A percentile compares a stretch with the other conserved stretches of the same genome.
These are phyloP conservation scores for Pichia sp. DNA, from an alignment of 1,139 yeast species.

Conservation along the genomic window DNA sequence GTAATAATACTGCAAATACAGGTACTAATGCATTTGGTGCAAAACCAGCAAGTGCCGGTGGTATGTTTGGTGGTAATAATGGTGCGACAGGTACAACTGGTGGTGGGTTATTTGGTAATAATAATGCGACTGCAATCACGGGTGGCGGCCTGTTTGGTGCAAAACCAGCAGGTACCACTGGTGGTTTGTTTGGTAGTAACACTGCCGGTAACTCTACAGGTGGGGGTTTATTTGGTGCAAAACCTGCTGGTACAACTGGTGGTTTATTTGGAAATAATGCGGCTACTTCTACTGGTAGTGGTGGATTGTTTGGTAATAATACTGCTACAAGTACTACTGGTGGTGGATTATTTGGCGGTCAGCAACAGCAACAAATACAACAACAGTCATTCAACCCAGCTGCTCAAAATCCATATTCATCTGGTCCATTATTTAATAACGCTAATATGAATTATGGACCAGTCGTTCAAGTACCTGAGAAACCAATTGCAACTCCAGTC, in stretches of 20 bases:
- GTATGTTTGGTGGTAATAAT: not conserved
- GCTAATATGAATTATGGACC: slow-evolving; percentile 22
- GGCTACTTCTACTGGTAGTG: slow-evolving; percentile 19
- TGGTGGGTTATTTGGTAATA: slow-evolving; percentile 14
- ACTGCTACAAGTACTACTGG: not conserved
- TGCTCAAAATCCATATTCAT: slow-evolving; percentile 56
- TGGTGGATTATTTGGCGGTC: slow-evolving; percentile 32
- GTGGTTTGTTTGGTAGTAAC: slow-evolving; percentile 22
- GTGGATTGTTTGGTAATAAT: slow-evolving; percentile 23
- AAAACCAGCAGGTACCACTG: slow-evolving; percentile 7
- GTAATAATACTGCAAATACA: slow-evolving; percentile 11
- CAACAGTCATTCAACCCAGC: slow-evolving; percentile 22
- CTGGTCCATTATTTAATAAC: slow-evolving; percentile 43
- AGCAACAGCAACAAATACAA: slow-evolving; percentile 19
- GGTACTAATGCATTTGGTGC: slow-evolving; percentile 1
- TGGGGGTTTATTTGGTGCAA: slow-evolving; percentile 16
- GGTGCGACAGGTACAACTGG: not conserved
- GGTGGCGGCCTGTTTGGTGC: slow-evolving; percentile 15
- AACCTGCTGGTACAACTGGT: slow-evolving; percentile 16
- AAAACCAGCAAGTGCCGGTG: not conserved
- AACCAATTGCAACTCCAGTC: slow-evolving; percentile 36
- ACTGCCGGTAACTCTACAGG: slow-evolving; percentile 1
- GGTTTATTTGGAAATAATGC: slow-evolving; percentile 28
- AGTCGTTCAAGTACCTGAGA: slow-evolving; percentile 39
- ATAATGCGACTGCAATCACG: not conserved